phyloP scores from a whole-genome alignment of 2,329 filamentous ascomycete species.

The Aciculosporium take region DNA sequence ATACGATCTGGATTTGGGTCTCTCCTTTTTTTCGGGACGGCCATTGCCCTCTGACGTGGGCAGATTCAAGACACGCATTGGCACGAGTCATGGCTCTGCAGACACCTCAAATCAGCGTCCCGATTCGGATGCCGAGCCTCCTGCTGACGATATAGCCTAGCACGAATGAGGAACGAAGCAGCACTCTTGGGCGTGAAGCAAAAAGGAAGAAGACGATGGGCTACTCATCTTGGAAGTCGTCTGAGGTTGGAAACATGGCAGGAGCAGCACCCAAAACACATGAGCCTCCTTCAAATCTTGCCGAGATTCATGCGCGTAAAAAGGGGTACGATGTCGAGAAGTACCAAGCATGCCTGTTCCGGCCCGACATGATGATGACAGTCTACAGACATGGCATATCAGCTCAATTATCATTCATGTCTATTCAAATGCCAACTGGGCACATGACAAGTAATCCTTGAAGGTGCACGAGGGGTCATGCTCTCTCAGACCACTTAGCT shows the following conservation, averaged over 20 bases:
- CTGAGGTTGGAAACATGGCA: not conserved
- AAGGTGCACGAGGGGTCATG: too few species aligned
- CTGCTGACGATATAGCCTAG: not conserved
- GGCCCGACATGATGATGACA: too few species aligned
- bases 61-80: not conserved
- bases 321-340: not conserved
- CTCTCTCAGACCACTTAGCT: too few species aligned
- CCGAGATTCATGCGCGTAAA: not conserved
- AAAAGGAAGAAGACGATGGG: too few species aligned
- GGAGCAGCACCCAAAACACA: not conserved
- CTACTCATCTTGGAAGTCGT: not conserved
- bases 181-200: too few species aligned
- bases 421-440: too few species aligned
- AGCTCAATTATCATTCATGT: too few species aligned
- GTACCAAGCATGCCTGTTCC: too few species aligned
- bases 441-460: too few species aligned
- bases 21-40: not conserved
- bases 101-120: not conserved
- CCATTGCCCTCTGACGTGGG: not conserved
- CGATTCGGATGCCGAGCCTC: conserved; percentile 1
- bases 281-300: not conserved
- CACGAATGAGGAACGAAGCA: not conserved
- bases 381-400: too few species aligned
- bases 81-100: conserved; percentile 1
- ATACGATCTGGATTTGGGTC: not conserved